Evolutionary conservation across 768 basidiomycete genomes (phyloP), one percentile per base, ranked within the genome.

Genomic region (Lactarius trivialis): DNA sequence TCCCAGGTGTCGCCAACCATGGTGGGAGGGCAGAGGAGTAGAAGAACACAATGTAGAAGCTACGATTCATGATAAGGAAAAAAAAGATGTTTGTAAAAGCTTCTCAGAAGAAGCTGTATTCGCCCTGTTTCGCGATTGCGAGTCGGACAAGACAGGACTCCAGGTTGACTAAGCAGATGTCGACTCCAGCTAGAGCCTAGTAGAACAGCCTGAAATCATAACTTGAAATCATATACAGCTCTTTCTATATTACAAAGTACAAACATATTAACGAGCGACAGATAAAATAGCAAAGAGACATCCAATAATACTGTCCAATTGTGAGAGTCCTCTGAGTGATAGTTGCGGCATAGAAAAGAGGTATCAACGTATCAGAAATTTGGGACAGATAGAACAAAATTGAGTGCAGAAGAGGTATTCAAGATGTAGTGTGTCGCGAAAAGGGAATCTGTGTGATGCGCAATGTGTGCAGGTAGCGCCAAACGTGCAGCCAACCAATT

Each of bases 21-120:
- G 88, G 81, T 32, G 80, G 84, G 67, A 93, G 84, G 26, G 98
- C 87, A 73, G 93, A 80, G n/a, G 93, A 89, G 73, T 97, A 97
- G 78, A 96, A 98, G 81, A 94, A 98, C 81, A 98, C 97, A 76
- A 97, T 97, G 15, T n/a, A 2, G 30, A 37, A 32, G 26, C 9
- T n/a, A 33, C 34, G n/a, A 1, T 37, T 15, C 21, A 33, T 21
- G 50, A 28, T 51, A 28, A 32, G 28, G 8, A 5, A 30, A 21
- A 21, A 48, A 48, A 45, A 24, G 14, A 30, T 17, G 37, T 39
- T 39, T 39, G 37, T 39, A 21, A 9, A 0, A 12, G 21, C 43
- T 48, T 48, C 45, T 48, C 24, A 48, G 45, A 21, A 45, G 43
- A 4, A 8, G 34, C 21, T 45, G 9, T 7, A n/a, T n/a, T 6